Percentiles rank a stretch among this genome's conserved stretches.
These are phyloP conservation scores for Ogataea corticis DNA, from an alignment of 805 yeast genomes.

Conservation along the genomic window DNA sequence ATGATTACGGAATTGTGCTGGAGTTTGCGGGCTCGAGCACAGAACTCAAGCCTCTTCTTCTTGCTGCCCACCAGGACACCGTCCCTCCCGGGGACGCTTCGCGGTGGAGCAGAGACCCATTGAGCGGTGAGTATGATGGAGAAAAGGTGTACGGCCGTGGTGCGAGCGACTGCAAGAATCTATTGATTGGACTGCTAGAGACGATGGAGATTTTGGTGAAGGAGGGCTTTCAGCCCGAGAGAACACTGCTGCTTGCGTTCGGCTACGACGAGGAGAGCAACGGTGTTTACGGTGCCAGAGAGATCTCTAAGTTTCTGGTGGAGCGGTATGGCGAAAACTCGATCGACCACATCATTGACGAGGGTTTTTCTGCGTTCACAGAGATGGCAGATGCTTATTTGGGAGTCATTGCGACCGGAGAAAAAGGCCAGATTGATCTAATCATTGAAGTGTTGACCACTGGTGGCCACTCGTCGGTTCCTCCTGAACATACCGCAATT, in stretches of 20 bases:
- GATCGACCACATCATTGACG: conserved; percentile 61
- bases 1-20: conserved; percentile 61
- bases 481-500: conserved; percentile 73
- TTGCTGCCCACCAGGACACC: conserved; percentile 79
- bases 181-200: conserved; percentile 65
- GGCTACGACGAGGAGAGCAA: conserved; percentile 82
- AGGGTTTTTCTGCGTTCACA: conserved; percentile 40
- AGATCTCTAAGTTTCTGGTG: conserved; percentile 47
- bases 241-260: conserved; percentile 63
- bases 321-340: conserved; percentile 61
- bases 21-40: conserved; percentile 60
- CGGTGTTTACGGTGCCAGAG: conserved; percentile 62
- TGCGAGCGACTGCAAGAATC: conserved; percentile 70
- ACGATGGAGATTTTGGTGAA: conserved; percentile 57
- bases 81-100: conserved; percentile 72
- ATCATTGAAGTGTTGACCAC: conserved; percentile 50
- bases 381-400: conserved; percentile 38
- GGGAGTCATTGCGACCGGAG: conserved; percentile 49
- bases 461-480: conserved; percentile 62
- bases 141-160: conserved; percentile 75
- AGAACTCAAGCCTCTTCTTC: conserved; percentile 59
- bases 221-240: conserved; percentile 51
- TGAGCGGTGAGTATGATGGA: conserved; percentile 67
- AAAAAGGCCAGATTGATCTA: conserved; percentile 43
- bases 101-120: conserved; percentile 70